A percentile compares a stretch with the other conserved stretches of the same genome.
Evolutionary conservation across 192 early-diverging fungal genomes (phyloP).

Genomic region (Coemansia sp.): DNA sequence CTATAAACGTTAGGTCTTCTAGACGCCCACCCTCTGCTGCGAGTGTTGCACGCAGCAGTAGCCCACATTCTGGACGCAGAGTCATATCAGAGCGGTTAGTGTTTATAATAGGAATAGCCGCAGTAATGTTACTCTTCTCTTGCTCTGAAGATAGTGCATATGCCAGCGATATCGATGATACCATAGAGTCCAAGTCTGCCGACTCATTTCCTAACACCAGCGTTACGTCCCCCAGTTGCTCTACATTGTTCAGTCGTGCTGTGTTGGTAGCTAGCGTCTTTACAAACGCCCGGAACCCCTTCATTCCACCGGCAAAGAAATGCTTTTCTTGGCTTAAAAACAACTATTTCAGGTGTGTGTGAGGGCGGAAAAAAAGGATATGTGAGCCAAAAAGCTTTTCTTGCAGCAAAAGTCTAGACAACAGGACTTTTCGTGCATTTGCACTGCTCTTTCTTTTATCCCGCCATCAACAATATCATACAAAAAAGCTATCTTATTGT

Average conservation of each 20-base stretch:
- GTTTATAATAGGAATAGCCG: constrained; percentile 44
- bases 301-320: constrained; percentile 2
- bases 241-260: constrained; percentile 10
- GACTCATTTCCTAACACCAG: constrained; percentile 55
- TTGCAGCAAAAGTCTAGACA: not conserved
- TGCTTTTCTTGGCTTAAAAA: not conserved
- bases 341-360: not conserved
- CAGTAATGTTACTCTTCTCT: not conserved
- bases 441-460: not conserved
- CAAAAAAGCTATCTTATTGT: not conserved
- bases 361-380: not conserved
- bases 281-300: constrained; percentile 26
- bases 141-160: constrained; percentile 22
- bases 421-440: not conserved
- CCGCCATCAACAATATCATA: not conserved
- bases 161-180: constrained; percentile 42
- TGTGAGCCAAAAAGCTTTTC: not conserved
- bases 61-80: constrained; percentile 39
- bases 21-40: constrained; percentile 8
- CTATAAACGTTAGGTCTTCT: constrained; percentile 34
- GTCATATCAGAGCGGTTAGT: constrained; percentile 26
- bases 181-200: constrained; percentile 55
- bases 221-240: constrained; percentile 6
- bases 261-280: constrained; percentile 30
- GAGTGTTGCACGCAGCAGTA: constrained; percentile 17